phyloP scores from a whole-genome alignment of 2,329 filamentous ascomycete species.

The Xylariaceae sp. region DNA sequence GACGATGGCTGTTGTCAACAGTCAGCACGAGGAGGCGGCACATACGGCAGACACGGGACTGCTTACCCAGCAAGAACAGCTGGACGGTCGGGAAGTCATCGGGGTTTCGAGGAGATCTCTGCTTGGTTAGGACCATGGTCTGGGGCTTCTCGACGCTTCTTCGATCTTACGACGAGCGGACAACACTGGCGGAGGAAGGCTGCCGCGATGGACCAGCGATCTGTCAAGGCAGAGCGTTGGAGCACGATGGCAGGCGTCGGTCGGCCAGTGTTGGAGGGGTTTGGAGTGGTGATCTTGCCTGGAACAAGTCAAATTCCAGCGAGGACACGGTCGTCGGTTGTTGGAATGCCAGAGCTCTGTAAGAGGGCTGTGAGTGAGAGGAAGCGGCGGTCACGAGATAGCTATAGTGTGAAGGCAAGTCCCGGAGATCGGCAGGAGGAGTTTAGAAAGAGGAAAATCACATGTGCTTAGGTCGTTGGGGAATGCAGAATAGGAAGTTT shows the following conservation, averaged over 20 bases:
- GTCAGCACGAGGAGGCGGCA: slow-evolving; percentile 5
- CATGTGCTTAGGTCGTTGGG: too few species aligned
- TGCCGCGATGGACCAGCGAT: slow-evolving; percentile 10
- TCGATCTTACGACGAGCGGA: slow-evolving; percentile 38
- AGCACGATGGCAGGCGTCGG: slow-evolving; percentile 12
- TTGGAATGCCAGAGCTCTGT: too few species aligned
- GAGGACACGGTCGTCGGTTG: background rate
- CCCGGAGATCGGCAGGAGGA: too few species aligned
- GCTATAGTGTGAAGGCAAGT: too few species aligned
- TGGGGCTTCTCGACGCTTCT: slow-evolving; percentile 31
- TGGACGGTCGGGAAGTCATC: slow-evolving; percentile 76
- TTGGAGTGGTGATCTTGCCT: too few species aligned
- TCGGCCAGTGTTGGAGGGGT: too few species aligned
- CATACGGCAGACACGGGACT: background rate
- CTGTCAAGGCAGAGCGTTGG: slow-evolving; percentile 5
- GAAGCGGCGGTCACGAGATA: too few species aligned
- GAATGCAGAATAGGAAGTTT: too few species aligned
- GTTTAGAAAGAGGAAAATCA: too few species aligned
- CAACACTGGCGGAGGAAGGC: slow-evolving; percentile 23
- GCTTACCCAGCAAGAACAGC: slow-evolving; percentile 74
- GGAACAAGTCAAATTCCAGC: too few species aligned
- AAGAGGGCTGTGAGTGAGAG: too few species aligned
- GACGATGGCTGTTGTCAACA: slow-evolving; percentile 62
- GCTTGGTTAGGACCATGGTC: slow-evolving; percentile 47
- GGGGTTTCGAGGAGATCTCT: slow-evolving; percentile 48